phyloP scores from a whole-genome alignment of 2,329 filamentous ascomycete genomes.

The Pseudogymnoascus sp. region DNA sequence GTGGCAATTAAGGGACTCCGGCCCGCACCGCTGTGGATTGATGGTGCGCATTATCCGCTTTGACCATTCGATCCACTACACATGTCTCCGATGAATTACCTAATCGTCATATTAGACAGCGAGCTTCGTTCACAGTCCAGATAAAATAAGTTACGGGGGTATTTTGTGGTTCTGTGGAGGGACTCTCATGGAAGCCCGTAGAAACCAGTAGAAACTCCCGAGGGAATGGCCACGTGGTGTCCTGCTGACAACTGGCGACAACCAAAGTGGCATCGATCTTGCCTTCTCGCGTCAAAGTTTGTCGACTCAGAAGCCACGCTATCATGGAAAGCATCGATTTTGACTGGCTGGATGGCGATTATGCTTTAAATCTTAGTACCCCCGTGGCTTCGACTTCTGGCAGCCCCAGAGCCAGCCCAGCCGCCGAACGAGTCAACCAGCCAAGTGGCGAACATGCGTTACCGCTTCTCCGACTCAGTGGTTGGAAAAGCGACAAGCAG shows the following conservation, averaged over 20 bases:
- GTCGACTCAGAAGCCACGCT: conserved; percentile 10
- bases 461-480: conserved; percentile 18
- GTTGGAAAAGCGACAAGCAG: conserved; percentile 17
- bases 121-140: not conserved
- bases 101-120: not conserved
- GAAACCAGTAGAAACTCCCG: not conserved
- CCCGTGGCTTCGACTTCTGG: not conserved
- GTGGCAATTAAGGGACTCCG: not conserved
- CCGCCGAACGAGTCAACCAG: conserved; percentile 13
- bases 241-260: not conserved
- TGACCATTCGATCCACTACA: not conserved
- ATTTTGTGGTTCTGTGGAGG: not conserved
- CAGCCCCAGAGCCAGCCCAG: conserved; percentile 10
- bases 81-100: not conserved
- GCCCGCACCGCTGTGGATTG: not conserved
- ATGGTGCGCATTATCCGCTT: not conserved
- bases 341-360: conserved; percentile 9
- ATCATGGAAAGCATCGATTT: conserved; percentile 13
- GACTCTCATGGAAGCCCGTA: not conserved
- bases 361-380: conserved; percentile 6
- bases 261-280: not conserved
- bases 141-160: not conserved
- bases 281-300: not conserved
- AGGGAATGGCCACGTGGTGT: not conserved
- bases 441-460: conserved; percentile 16